Evolutionary conservation across 139 green algal genomes (phyloP).

Genomic region (Yamagishiella unicocca): DNA sequence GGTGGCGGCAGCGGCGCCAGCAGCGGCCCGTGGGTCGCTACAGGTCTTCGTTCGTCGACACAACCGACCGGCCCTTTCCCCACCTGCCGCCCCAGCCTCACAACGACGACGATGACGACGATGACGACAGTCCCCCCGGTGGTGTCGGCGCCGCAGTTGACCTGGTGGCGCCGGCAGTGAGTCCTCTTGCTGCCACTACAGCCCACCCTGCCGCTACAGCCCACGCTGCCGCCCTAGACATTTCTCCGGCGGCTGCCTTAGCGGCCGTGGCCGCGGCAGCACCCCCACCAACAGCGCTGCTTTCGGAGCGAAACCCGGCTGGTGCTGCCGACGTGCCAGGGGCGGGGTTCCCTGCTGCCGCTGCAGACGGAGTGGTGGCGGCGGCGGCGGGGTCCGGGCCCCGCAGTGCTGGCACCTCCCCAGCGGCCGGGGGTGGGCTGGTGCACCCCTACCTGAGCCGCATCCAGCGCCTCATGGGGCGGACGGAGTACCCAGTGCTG

Average conservation of each 20-base stretch:
- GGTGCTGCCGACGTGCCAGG: not conserved
- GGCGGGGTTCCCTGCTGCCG: not conserved
- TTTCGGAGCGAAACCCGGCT: too few species aligned
- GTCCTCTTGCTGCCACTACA: too few species aligned
- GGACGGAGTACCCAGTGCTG: not conserved
- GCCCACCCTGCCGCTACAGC: too few species aligned
- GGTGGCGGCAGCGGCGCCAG: not conserved
- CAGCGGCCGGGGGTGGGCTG: not conserved
- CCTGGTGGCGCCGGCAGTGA: too few species aligned
- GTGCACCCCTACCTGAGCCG: not conserved
- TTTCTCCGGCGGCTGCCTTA: too few species aligned
- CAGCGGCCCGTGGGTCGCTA: constrained; percentile 54
- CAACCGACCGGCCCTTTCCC: constrained; percentile 55
- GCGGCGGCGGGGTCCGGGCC: not conserved
- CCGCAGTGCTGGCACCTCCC: not conserved
- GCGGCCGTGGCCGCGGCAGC: too few species aligned
- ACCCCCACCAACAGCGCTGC: too few species aligned
- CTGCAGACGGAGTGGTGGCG: not conserved
- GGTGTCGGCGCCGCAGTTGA: too few species aligned
- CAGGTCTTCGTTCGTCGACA: constrained; percentile 42
- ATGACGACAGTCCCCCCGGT: too few species aligned
- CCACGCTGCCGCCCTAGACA: too few species aligned
- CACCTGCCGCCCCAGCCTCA: constrained; percentile 47
- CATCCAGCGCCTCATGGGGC: constrained; percentile 25
- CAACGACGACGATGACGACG: not conserved